Base-by-base conservation (phyloP, 2,329 filamentous ascomycete genomes). In the Colletotrichum magnum region DNA sequence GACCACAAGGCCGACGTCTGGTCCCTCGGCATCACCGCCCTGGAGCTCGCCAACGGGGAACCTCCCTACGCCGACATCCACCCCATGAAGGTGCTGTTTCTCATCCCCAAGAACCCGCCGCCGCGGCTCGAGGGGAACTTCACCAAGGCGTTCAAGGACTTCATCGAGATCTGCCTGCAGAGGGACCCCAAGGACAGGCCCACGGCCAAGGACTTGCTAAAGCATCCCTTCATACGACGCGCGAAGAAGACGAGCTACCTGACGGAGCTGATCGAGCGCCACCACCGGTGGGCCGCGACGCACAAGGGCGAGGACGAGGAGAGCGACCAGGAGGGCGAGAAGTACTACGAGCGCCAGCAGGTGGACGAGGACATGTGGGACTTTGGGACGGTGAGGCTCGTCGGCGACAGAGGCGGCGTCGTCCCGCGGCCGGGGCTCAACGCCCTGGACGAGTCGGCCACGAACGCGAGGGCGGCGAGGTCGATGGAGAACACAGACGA, bases 1-100 rank as follows among this genome's bases (percentile, higher is more conserved):
- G 95, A 98, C 80, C 94, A 97, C 83, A 98, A 98, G 83, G 95
- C 95, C 52, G 95, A 98, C 78, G 97, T 98, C 68, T 98, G 95
- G 95, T 98, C 95, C 2, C 85, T 98, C 18, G 95, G 95, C 47
- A 98, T 98, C 78, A 98, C 95, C 1, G 95, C 95, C 2, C 88
- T 98, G 50, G 95, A 98, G 79, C 82, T 98, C 72, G 95, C 95
- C 63, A 93, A 94, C 71, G 95, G 95, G 72, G 95, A 98, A 78
- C 95, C 95, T 26, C 95, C 95, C 0, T 97, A 98, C 77, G 94
- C 95, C 67, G 95, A 98, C 76, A 98, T 98, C 57, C 95, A 98
- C 80, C 95, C 95, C 36, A 98, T 98, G 95, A 98, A 98, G 79
- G 95, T 98, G 2, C 84, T 98, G 7, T 98, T 98, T 77, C 86